A percentile compares a stretch with the other conserved stretches of the same genome.
phyloP scores from a whole-genome alignment of 1,139 yeast species.

The Saccharomyces pastorianus region DNA sequence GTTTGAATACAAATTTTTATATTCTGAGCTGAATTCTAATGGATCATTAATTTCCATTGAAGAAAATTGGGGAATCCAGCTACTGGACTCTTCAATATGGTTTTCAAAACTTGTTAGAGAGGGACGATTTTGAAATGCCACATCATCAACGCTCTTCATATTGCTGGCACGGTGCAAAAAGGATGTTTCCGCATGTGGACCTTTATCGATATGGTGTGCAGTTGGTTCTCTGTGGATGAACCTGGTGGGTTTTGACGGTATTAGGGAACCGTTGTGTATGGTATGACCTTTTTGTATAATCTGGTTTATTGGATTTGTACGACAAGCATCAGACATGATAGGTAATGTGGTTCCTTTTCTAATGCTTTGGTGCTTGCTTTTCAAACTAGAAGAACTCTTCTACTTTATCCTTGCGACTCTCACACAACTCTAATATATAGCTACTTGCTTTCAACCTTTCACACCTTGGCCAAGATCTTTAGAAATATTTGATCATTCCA shows the following conservation, averaged over 20 bases:
- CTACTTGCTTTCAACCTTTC: not conserved
- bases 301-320: conserved; percentile 16
- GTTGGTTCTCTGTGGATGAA: not conserved
- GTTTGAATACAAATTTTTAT: conserved; percentile 19
- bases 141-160: conserved; percentile 2
- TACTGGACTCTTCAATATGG: not conserved
- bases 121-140: not conserved
- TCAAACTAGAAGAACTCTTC: conserved; percentile 3
- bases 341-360: not conserved
- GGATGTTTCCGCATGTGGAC: not conserved
- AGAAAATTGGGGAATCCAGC: conserved; percentile 22
- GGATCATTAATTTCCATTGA: conserved; percentile 25
- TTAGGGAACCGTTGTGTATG: not conserved
- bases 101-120: conserved; percentile 1
- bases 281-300: conserved; percentile 14
- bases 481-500: not conserved
- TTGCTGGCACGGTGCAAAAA: not conserved
- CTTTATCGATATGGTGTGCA: not conserved
- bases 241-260: conserved; percentile 3
- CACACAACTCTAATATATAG: not conserved
- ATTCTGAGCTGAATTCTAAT: conserved; percentile 23
- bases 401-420: not conserved
- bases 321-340: conserved; percentile 10
- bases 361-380: not conserved
- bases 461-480: not conserved